Evolutionary conservation across 768 basidiomycete genomes (phyloP), one percentile per base, ranked within the genome.

Genomic region (Glaciozyma antarctica): DNA sequence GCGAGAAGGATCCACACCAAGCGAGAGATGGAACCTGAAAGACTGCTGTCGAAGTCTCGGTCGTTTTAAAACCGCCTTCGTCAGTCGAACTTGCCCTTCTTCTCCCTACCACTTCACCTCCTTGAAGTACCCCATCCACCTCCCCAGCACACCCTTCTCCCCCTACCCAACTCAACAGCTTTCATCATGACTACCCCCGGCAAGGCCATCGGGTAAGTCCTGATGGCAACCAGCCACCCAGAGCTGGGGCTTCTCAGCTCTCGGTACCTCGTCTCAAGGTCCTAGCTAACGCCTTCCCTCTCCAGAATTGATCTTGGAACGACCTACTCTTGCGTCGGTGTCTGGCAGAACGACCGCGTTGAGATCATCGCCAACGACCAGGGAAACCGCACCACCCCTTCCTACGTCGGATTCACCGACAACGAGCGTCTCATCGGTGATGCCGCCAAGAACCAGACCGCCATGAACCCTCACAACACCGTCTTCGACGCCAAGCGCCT

Each of bases 401-500:
- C 79, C 51, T 80, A 79, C 70, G 79, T 80, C 73, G 79, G 77
- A 58, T 80, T 80, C 77, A 77, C 76, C 76, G 78, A 79, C 75
- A 71, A 75, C 30, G 94, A 97, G 82, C 92, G 94, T 81, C 84
- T 98, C 73, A 97, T 98, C 76, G 94, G 93, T 75, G 94, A 98
- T 82, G 94, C 94, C 73, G 94, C 94, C 62, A 97, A 97, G 82
- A 97, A 97, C 79, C 91, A 93, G 75, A 89, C 90, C 78, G 92
- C 92, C 65, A 93, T 95, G 91, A 98, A 97, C 84, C 93, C 57
- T 63, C 83, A 86, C 79, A 90, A 94, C 75, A 89, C 88, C 73
- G 92, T 97, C 73, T 97, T 95, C 79, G 93, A 95, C 78, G 93
- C 93, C 54, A 97, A 97, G 82, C 93, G 93, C 81, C 84, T 95